These are phyloP conservation scores for Pseudopediastrum boryanum DNA, from an alignment of 139 green algal species.

Conservation along the genomic window DNA sequence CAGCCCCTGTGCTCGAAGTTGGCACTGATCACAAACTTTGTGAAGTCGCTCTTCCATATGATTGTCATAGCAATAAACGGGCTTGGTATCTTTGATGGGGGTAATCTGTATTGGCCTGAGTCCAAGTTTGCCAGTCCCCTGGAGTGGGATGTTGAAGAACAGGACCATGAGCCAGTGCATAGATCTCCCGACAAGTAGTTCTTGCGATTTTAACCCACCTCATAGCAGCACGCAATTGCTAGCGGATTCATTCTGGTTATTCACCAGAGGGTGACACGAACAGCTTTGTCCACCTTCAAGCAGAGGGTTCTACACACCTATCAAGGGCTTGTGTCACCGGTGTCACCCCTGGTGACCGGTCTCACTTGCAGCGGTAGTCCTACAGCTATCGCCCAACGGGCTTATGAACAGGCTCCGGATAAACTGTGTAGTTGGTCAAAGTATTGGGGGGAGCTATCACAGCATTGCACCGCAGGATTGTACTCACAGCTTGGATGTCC, in stretches of 20 bases:
- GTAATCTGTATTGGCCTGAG: not conserved
- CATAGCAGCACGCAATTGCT: too few relatives aligned
- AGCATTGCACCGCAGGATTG: not conserved
- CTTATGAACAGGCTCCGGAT: too few relatives aligned
- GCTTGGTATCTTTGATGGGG: not conserved
- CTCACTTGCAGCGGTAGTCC: not conserved
- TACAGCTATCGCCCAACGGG: too few relatives aligned
- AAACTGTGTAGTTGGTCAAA: too few relatives aligned
- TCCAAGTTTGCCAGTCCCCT: not conserved
- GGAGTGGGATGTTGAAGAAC: not conserved
- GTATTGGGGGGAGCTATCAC: too few relatives aligned
- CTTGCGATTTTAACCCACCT: not conserved
- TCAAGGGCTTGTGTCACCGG: not conserved
- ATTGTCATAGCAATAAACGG: constrained; percentile 11
- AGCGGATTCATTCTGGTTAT: not conserved
- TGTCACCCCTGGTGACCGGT: not conserved
- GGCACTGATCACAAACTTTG: constrained; percentile 63
- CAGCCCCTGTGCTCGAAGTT: constrained; percentile 71
- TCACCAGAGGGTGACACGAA: not conserved
- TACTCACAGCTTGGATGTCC: too few relatives aligned
- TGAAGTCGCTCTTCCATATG: constrained; percentile 63
- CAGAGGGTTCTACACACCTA: not conserved
- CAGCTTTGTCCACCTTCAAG: not conserved
- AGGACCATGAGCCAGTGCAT: not conserved
- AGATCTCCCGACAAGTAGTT: not conserved